These are phyloP conservation scores for Lenwebbia sp. DNA, from an alignment of 345 rosid species.

Conservation along the genomic window DNA sequence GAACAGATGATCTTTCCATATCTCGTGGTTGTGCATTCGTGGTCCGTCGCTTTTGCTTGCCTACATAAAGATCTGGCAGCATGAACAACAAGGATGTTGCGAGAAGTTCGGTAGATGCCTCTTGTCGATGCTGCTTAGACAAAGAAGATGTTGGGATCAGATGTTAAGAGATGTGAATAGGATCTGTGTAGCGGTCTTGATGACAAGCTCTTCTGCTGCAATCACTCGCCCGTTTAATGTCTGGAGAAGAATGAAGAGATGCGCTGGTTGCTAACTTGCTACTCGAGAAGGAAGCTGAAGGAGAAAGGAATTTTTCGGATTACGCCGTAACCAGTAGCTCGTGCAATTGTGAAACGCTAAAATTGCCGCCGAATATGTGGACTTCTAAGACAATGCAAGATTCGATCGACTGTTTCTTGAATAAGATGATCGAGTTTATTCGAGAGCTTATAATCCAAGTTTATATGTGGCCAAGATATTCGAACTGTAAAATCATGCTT, in stretches of 20 bases:
- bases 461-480: neutral
- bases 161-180: neutral
- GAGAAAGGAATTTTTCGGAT: neutral
- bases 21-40: neutral
- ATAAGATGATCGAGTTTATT: neutral
- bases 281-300: neutral
- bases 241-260: too few relatives aligned
- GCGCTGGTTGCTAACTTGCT: neutral
- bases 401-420: neutral
- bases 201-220: neutral
- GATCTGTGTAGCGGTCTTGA: neutral
- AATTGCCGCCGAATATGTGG: accelerated
- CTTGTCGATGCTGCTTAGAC: neutral
- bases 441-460: too few relatives aligned
- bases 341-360: neutral
- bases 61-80: neutral
- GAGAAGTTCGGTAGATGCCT: neutral
- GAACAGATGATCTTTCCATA: neutral
- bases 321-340: neutral
- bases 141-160: neutral
- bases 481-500: too few relatives aligned
- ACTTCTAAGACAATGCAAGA: neutral
- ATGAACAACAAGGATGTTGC: neutral
- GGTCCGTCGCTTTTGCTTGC: neutral
- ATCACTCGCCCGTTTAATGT: neutral